Evolutionary conservation across 441 rosid genomes (phyloP), one percentile per base, ranked within the genome.

Genomic region (Gossypium armourianum): DNA sequence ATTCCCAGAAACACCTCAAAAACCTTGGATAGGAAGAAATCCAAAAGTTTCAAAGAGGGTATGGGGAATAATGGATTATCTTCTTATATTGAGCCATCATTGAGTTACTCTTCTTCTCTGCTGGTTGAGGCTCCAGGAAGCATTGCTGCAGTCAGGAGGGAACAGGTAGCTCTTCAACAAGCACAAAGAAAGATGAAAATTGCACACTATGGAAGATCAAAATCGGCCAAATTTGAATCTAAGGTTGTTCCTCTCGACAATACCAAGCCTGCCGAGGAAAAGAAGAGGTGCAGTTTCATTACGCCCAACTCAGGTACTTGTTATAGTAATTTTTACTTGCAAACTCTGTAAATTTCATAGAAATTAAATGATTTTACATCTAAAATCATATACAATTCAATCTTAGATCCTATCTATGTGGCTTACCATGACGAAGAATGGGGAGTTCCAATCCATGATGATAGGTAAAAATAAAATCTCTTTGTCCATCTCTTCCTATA

Each of bases 381-480:
- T 4, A 49, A 13, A 49, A 13, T 50, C 32, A 28, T 26, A 13
- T 5, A n/a, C 5, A 57, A n/a, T 28, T 72, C 13, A 55, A 47
- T 73, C 29, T 13, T 61, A 88, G 97, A 92, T 85, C 92, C 95
- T 71, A 70, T 84, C 67, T 90, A 87, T 43, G 87, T 87, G 63
- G 83, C 87, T 55, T 91, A 89, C 72, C 97, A 91, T 84, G 97
- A 91, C 75, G 86, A 87, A 78, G 96, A 91, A 84, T 91, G 97
- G 97, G 97, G 97, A 75, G 92, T 81, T 65, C 93, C 97, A 2
- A 83, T 84, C 62, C 93, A 85, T 63, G 86, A 91, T 78, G 92
- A 89, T 69, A 82, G 83, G 97, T 91, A 76, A 56, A 43, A 43
- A 1, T 26, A 26, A 4, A 29, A 76, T 63, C 60, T 54, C 32